These are phyloP conservation scores for Lepidium aucheri DNA, from an alignment of 345 rosid genomes.

Conservation along the genomic window DNA sequence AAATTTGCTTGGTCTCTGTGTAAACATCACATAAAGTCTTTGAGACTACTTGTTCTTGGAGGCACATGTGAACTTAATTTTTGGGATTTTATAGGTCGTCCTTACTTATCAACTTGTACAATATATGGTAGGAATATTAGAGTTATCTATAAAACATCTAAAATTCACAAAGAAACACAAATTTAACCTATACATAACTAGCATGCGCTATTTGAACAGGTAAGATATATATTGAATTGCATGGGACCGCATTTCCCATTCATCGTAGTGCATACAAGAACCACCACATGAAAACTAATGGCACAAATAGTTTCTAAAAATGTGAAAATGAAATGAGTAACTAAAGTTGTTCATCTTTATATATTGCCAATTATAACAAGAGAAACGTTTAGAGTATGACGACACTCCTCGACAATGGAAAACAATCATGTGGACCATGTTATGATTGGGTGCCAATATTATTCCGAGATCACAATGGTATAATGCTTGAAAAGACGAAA, in stretches of 20 bases:
- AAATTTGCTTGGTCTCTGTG: neutral
- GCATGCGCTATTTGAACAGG: neutral
- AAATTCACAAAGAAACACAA: too few species aligned
- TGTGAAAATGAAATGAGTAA: neutral
- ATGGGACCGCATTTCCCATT: neutral
- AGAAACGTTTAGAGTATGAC: neutral
- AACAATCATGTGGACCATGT: neutral
- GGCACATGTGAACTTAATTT: constrained; percentile 13
- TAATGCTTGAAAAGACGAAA: too few species aligned
- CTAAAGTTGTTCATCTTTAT: neutral
- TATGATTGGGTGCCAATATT: too few species aligned
- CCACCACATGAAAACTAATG: neutral
- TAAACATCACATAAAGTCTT: neutral
- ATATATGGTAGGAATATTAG: neutral
- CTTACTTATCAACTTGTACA: neutral
- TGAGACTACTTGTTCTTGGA: neutral
- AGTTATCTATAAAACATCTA: too few species aligned
- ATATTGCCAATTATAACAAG: neutral
- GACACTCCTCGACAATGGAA: neutral
- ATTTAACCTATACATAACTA: neutral
- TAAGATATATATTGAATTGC: neutral
- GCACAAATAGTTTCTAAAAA: neutral
- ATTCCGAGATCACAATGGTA: too few species aligned
- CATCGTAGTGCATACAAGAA: neutral
- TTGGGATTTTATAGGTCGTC: constrained; percentile 3